Evolutionary conservation across 2,329 filamentous ascomycete genomes (phyloP).

Genomic region (Microcyclospora pomicola): DNA sequence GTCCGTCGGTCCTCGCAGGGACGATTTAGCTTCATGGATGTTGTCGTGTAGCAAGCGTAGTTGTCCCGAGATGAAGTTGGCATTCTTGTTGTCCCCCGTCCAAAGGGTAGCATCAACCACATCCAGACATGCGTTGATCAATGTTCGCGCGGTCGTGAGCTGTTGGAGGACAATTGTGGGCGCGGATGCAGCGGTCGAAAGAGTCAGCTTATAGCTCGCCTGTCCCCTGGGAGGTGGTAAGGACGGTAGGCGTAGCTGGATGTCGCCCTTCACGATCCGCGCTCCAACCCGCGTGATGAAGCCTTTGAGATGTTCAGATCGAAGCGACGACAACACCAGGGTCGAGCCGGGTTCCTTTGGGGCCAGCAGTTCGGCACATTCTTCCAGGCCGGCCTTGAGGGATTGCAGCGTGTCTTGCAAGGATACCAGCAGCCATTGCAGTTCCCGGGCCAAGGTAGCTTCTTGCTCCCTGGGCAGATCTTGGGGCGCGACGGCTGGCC

Average conservation of each 20-base stretch:
- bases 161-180: constrained; percentile 52
- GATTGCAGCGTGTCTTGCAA: constrained; percentile 48
- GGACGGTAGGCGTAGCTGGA: constrained; percentile 63
- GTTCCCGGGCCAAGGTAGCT: constrained; percentile 41
- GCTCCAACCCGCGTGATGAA: constrained; percentile 81
- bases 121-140: constrained; percentile 72
- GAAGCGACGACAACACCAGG: constrained; percentile 71
- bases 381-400: constrained; percentile 60
- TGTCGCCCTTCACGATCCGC: constrained; percentile 76
- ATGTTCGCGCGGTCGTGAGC: constrained; percentile 56
- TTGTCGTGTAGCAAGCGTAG: constrained; percentile 46
- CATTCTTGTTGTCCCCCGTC: constrained; percentile 50
- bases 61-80: constrained; percentile 45
- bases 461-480: constrained; percentile 40
- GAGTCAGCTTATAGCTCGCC: constrained; percentile 36
- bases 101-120: constrained; percentile 65
- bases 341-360: constrained; percentile 77
- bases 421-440: constrained; percentile 49
- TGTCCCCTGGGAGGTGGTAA: constrained; percentile 42
- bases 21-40: constrained; percentile 45
- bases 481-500: constrained; percentile 40
- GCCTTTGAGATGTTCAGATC: constrained; percentile 84
- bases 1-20: constrained; percentile 42
- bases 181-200: constrained; percentile 39
- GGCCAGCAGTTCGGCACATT: constrained; percentile 76